phyloP scores from a whole-genome alignment of 2,329 filamentous ascomycete species.

The Venturia carpophila region DNA sequence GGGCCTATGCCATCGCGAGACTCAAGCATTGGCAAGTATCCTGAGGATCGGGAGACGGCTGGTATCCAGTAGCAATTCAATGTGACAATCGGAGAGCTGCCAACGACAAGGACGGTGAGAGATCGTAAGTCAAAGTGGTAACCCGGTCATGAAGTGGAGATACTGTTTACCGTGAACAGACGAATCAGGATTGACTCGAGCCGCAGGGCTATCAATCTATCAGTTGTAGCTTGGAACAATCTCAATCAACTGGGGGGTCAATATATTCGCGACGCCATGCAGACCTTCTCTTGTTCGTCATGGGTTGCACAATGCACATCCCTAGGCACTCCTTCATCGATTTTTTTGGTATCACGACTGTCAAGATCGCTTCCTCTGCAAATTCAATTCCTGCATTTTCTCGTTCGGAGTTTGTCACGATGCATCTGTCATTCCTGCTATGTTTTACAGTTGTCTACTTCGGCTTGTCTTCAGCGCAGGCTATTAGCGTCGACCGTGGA shows the following conservation, averaged over 20 bases:
- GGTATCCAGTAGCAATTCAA: too few relatives aligned
- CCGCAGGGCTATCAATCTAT: background rate
- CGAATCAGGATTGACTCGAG: background rate
- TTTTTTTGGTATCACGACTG: background rate
- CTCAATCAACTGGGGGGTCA: background rate
- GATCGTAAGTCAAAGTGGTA: too few relatives aligned
- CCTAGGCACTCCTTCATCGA: background rate
- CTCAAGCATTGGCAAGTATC: too few relatives aligned
- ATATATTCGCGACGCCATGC: background rate
- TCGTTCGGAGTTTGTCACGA: background rate
- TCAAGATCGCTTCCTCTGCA: too few relatives aligned
- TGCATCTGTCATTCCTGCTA: background rate
- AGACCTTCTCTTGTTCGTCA: background rate
- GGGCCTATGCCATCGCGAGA: too few relatives aligned
- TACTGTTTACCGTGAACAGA: too few relatives aligned
- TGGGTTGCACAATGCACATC: background rate
- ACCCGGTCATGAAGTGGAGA: too few relatives aligned
- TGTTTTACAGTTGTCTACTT: background rate
- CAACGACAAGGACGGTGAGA: too few relatives aligned
- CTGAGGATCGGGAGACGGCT: too few relatives aligned
- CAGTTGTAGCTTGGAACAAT: background rate
- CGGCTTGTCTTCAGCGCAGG: background rate
- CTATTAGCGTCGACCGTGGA: background rate
- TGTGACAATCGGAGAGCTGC: too few relatives aligned
- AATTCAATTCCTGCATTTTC: background rate